These are phyloP conservation scores for Pythium aristosporum DNA, from an alignment of 352 stramenopile genomes.

Conservation along the genomic window DNA sequence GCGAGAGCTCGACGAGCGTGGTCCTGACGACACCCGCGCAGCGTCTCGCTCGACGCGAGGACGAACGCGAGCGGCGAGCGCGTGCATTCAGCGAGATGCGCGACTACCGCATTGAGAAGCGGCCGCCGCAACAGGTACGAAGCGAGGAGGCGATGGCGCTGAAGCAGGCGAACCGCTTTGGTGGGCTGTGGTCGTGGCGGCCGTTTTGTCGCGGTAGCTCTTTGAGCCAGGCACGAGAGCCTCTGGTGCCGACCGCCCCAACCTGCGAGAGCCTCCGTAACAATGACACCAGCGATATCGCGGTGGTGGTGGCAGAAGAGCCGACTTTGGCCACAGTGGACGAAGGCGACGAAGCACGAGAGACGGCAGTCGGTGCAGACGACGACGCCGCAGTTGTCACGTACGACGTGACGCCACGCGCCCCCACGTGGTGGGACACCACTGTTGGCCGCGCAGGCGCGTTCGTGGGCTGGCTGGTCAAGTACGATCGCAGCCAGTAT, in stretches of 20 bases:
- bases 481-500: constrained; percentile 26
- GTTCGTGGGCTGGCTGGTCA: constrained; percentile 17
- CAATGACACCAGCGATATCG: constrained; percentile 2
- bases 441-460: background rate
- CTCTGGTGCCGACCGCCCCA: background rate
- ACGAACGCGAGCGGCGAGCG: constrained; percentile 52
- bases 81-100: constrained; percentile 55
- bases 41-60: constrained; percentile 47
- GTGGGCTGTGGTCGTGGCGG: constrained; percentile 1
- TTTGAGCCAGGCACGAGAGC: constrained; percentile 2
- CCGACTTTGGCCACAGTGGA: background rate
- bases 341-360: background rate
- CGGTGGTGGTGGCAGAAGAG: constrained; percentile 9
- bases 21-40: constrained; percentile 51
- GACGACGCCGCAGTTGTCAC: background rate
- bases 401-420: constrained; percentile 15
- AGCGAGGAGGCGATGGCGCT: background rate
- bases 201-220: background rate
- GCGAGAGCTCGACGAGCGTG: constrained; percentile 46
- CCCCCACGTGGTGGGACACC: constrained; percentile 11
- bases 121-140: background rate
- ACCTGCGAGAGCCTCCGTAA: too few relatives aligned
- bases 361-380: background rate
- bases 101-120: constrained; percentile 41
- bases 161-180: constrained; percentile 4